Evolutionary conservation across 345 rosid species (phyloP).

Genomic region (Pugionium dolabratum): DNA sequence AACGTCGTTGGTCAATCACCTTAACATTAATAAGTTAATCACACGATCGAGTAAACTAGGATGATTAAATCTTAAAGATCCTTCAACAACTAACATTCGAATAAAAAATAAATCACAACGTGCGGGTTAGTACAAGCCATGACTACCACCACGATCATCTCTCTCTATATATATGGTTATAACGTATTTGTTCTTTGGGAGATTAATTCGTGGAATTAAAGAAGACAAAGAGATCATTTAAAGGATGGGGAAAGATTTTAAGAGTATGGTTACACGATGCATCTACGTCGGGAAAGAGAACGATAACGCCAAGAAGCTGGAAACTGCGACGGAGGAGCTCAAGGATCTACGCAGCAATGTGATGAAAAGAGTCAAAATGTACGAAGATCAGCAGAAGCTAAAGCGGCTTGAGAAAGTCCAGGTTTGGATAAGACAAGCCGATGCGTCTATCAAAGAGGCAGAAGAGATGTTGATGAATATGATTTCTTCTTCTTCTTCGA

Average conservation of each 20-base stretch:
- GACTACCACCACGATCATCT: slow-evolving; percentile 39
- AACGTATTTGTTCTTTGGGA: slow-evolving; percentile 7
- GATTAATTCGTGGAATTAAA: background rate
- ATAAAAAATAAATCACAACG: slow-evolving; percentile 22
- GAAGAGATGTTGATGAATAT: slow-evolving; percentile 32
- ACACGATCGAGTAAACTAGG: slow-evolving; percentile 25
- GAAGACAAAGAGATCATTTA: background rate
- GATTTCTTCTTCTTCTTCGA: slow-evolving; percentile 36
- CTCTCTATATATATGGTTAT: background rate
- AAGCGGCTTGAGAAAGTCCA: slow-evolving; percentile 35
- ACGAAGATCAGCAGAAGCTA: slow-evolving; percentile 39
- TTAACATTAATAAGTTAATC: slow-evolving; percentile 17
- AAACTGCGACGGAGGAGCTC: slow-evolving; percentile 34
- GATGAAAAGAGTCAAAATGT: slow-evolving; percentile 36
- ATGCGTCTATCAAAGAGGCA: slow-evolving; percentile 32
- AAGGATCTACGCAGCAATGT: slow-evolving; percentile 34
- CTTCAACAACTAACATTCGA: slow-evolving; percentile 20
- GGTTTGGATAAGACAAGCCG: slow-evolving; percentile 41
- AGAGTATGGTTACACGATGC: slow-evolving; percentile 44
- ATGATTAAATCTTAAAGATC: slow-evolving; percentile 12
- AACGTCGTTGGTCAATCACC: slow-evolving; percentile 21
- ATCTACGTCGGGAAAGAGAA: slow-evolving; percentile 41
- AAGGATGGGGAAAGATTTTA: slow-evolving; percentile 43
- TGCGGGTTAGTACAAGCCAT: slow-evolving; percentile 37
- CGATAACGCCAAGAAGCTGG: slow-evolving; percentile 36